Evolutionary conservation across 2,329 filamentous ascomycete species (phyloP), one percentile per base, ranked within the genome.

Genomic region (Venturia aucupariae): DNA sequence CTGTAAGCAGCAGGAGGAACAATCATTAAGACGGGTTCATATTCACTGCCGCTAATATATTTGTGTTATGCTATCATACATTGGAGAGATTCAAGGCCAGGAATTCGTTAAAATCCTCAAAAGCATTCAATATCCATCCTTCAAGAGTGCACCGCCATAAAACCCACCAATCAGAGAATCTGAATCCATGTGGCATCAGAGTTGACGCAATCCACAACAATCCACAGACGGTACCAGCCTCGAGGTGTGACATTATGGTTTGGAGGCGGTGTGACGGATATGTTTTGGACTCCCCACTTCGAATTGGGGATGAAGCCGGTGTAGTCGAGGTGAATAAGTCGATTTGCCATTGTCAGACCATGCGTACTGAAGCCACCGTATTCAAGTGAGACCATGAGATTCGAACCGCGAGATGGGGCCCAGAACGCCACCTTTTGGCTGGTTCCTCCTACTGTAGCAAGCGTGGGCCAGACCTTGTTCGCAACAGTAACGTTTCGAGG

Each of bases 351-450:
- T 70, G 86, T 84, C 24, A 86, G 70, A 1, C 78, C 80, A 71
- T 86, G 84, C 42, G 84, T 86, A 51, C 85, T 81, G 68, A 84
- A 86, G 6, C 84, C 84, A 54, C 82, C 82, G 68, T 85, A 79
- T 71, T 85, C 84, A 24, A 86, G 76, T 3, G 76, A 74, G 22
- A 85, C 76, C 69, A 81, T 80, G 62, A 81, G 74, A 2, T 69
- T 71, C 67, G 79, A 75, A 2, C 79, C 75, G 54, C 72, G 74
- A 46, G 74, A 67, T 22, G 78, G 77, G 17, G 74, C 74, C 15
- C 70, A 79, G 71, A 85, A 84, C 6, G 70, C 73, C 67, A 85
- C 73, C 8, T 71, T 60, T 15, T 60, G 59, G 7, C 27, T 32
- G 27, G 19, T 35, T 57, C 27, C 30, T 32, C 51, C 51, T 19